Conservation (phyloP, 2,329 filamentous ascomycete genomes). For the Reticulascus tulasneorum region DNA sequence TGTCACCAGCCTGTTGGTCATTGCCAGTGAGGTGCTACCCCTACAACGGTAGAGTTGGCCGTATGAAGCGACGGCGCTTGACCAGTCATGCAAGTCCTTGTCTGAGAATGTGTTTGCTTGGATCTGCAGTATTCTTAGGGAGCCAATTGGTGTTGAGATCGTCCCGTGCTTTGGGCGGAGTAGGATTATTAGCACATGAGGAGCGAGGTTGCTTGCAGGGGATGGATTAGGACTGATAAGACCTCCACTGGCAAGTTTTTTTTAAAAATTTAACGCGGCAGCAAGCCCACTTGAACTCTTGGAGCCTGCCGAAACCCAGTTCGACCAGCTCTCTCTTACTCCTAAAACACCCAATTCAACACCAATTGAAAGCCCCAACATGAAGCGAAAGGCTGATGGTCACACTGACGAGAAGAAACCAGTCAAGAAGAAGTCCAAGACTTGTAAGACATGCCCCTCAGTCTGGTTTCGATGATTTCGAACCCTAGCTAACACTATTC, state of each 20-base stretch:
- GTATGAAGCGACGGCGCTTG: constrained; percentile 5
- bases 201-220: background rate
- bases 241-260: too few species aligned
- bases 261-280: too few species aligned
- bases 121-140: background rate
- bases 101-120: background rate
- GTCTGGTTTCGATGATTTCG: background rate
- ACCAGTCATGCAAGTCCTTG: constrained; percentile 3
- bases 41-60: background rate
- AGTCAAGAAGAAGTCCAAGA: constrained; percentile 51
- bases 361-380: constrained; percentile 23
- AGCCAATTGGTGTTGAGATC: background rate
- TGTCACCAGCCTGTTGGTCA: constrained; percentile 1
- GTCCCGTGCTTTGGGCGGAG: background rate
- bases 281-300: too few species aligned
- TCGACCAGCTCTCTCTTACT: background rate
- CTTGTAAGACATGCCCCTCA: constrained; percentile 28
- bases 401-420: constrained; percentile 38
- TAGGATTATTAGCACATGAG: background rate
- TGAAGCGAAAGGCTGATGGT: constrained; percentile 59
- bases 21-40: constrained; percentile 1
- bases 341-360: background rate
- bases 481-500: constrained; percentile 11
- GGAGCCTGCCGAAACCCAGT: too few species aligned
- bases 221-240: too few species aligned